A percentile compares a stretch with the other conserved stretches of the same genome.
phyloP scores from a whole-genome alignment of 2,329 filamentous ascomycete species.

The Corynespora cassiicola region DNA sequence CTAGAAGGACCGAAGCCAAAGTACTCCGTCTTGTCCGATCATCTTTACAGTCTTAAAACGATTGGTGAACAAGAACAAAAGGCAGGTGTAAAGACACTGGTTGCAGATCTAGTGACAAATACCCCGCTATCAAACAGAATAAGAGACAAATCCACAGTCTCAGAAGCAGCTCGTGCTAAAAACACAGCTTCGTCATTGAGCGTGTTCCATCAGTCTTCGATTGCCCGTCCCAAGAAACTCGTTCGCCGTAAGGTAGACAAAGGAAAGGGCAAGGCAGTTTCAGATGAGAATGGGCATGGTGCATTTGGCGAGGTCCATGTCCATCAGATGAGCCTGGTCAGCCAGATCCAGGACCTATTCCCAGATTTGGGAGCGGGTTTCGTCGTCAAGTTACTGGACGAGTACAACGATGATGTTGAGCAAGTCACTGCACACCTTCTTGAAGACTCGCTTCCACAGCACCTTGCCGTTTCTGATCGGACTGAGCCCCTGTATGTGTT shows the following conservation, averaged over 20 bases:
- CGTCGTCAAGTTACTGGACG: conserved; percentile 77
- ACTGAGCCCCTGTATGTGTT: conserved; percentile 64
- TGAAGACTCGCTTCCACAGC: conserved; percentile 74
- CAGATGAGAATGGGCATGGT: conserved; percentile 41
- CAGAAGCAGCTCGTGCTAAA: conserved; percentile 62
- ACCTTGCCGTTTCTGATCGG: conserved; percentile 70
- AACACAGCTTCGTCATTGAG: conserved; percentile 68
- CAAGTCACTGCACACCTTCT: conserved; percentile 82
- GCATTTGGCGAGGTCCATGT: conserved; percentile 66
- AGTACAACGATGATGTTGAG: conserved; percentile 79
- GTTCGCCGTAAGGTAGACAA: conserved; percentile 68
- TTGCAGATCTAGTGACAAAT: conserved; percentile 79
- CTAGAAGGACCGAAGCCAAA: conserved; percentile 72
- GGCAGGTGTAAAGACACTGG: conserved; percentile 63
- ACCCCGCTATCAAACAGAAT: conserved; percentile 77
- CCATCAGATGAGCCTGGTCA: conserved; percentile 83
- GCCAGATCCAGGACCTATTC: conserved; percentile 92
- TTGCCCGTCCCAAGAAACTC: conserved; percentile 59
- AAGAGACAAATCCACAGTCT: conserved; percentile 58
- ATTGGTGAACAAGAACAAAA: conserved; percentile 68
- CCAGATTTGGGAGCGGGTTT: conserved; percentile 86
- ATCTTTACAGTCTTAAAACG: conserved; percentile 80
- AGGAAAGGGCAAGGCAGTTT: conserved; percentile 62
- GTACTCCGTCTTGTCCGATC: conserved; percentile 78
- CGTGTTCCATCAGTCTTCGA: conserved; percentile 61